Evolutionary conservation across 306 rosid genomes (phyloP).

Genomic region (Carpinus viminea): DNA sequence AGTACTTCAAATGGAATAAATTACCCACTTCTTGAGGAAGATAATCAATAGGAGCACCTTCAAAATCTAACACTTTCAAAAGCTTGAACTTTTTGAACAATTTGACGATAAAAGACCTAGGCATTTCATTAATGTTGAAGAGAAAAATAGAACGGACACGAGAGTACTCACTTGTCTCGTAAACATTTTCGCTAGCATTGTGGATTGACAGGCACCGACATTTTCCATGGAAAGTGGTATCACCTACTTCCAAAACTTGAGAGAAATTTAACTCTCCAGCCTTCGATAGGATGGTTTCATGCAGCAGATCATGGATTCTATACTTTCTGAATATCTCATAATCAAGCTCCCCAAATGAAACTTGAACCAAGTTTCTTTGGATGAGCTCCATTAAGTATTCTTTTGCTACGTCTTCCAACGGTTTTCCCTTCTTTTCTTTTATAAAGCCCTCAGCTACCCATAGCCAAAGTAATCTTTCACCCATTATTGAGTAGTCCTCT

Average conservation of each 20-base stretch:
- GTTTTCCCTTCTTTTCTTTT: background rate
- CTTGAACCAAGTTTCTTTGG: slow-evolving; percentile 3
- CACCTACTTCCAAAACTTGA: background rate
- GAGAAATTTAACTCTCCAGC: background rate
- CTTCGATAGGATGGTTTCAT: slow-evolving; percentile 2
- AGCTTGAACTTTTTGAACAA: background rate
- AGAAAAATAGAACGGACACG: background rate
- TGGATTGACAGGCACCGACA: background rate
- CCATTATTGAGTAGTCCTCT: slow-evolving; percentile 4
- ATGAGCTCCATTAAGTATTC: slow-evolving; percentile 14
- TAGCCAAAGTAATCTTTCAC: background rate
- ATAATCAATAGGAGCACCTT: background rate
- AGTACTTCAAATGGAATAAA: background rate
- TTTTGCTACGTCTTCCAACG: background rate
- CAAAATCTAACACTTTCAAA: slow-evolving; percentile 1
- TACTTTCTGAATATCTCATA: background rate
- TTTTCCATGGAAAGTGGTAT: background rate
- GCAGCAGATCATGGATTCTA: background rate
- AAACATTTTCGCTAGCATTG: background rate
- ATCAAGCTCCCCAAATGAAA: background rate
- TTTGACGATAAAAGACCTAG: background rate
- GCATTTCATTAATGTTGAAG: background rate
- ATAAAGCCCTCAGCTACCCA: slow-evolving; percentile 27
- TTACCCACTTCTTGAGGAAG: background rate
- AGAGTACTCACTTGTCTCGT: background rate